Evolutionary conservation across 2,329 filamentous ascomycete species (phyloP).

Genomic region (Stenocarpella maydis): DNA sequence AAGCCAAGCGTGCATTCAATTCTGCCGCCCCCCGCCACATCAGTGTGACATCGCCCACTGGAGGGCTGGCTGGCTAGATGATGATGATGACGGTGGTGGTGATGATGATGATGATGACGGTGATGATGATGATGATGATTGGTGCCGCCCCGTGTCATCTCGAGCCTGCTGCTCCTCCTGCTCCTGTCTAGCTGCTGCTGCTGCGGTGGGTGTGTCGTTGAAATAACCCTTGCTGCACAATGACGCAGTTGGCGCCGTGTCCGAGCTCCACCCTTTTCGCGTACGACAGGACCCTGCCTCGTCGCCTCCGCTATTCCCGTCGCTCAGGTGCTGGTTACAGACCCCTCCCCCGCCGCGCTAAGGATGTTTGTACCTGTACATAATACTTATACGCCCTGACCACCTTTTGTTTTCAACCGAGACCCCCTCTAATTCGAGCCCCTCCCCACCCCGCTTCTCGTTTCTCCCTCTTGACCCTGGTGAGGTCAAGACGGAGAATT

Average conservation of each 20-base stretch:
- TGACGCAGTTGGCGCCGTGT: slow-evolving; percentile 32
- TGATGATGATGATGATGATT: neutral
- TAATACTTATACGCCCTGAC: too few species aligned
- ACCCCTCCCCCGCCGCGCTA: neutral
- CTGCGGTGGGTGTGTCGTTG: slow-evolving; percentile 35
- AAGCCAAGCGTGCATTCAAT: neutral
- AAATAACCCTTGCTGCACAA: slow-evolving; percentile 33
- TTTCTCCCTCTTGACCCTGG: neutral
- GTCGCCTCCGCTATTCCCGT: slow-evolving; percentile 10
- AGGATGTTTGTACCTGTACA: slow-evolving; percentile 2
- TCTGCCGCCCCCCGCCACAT: neutral
- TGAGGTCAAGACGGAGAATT: slow-evolving; percentile 18
- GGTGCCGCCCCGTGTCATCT: neutral
- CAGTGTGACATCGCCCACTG: too few species aligned
- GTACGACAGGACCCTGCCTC: neutral
- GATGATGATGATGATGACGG: too few species aligned
- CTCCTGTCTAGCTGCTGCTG: slow-evolving; percentile 10
- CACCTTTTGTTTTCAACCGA: neutral
- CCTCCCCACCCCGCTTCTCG: neutral
- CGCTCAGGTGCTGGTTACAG: neutral
- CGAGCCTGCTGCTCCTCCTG: neutral
- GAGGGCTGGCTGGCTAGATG: neutral
- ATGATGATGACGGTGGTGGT: too few species aligned
- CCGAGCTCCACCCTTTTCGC: neutral
- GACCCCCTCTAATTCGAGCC: neutral